Percentiles rank a stretch among this genome's conserved stretches.
Conservation (phyloP, 345 rosid genomes). For the Salix suchowensis region DNA sequence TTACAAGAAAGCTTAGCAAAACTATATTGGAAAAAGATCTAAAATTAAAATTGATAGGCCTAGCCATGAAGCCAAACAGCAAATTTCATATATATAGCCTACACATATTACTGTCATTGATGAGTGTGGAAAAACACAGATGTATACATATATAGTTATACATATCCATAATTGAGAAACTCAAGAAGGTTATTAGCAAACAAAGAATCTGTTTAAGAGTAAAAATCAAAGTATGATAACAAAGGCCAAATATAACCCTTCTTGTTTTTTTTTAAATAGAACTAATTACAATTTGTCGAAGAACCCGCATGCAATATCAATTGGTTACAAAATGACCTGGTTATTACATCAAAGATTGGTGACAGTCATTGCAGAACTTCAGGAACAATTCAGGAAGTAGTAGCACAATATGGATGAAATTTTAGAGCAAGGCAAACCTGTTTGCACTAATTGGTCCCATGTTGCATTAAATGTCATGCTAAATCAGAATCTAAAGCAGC, state of each 20-base stretch:
- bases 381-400: not conserved
- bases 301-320: not conserved
- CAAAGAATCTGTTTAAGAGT: not conserved
- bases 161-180: not conserved
- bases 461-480: too few species aligned
- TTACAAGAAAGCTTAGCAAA: not conserved
- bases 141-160: not conserved
- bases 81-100: not conserved
- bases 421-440: not conserved
- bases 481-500: not conserved
- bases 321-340: not conserved
- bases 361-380: not conserved
- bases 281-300: not conserved
- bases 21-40: conserved; percentile 1
- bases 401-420: not conserved
- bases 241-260: not conserved
- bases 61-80: not conserved
- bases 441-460: not conserved
- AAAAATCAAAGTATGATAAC: too few species aligned
- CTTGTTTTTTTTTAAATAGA: not conserved
- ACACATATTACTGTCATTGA: not conserved
- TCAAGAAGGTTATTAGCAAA: not conserved
- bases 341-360: not conserved
- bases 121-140: not conserved
- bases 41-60: not conserved